These are phyloP conservation scores for Epichloe bromicola DNA, from an alignment of 2,329 filamentous ascomycete species.

Conservation along the genomic window DNA sequence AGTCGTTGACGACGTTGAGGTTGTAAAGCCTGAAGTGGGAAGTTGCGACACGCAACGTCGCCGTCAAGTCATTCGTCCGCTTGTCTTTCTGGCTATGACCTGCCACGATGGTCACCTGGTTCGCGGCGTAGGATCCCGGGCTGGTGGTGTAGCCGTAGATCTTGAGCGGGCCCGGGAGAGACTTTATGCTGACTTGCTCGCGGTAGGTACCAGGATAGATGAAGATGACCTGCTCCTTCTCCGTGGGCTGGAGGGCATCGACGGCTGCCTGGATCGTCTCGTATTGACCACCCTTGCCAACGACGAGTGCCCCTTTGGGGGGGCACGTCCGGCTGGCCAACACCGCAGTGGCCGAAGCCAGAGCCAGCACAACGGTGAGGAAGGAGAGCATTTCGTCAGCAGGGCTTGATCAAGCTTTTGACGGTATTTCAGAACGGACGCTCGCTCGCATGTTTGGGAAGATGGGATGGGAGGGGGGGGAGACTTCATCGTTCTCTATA, in stretches of 20 bases:
- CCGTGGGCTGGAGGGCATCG: background rate
- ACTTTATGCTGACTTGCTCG: background rate
- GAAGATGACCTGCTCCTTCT: slow-evolving; percentile 1
- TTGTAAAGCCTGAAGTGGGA: slow-evolving; percentile 47
- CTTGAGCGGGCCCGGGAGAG: slow-evolving; percentile 24
- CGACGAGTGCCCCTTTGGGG: background rate
- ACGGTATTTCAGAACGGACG: background rate
- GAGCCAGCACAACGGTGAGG: background rate
- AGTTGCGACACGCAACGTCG: slow-evolving; percentile 29
- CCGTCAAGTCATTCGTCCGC: slow-evolving; percentile 39
- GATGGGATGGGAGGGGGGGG: too few relatives aligned
- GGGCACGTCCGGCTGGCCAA: background rate
- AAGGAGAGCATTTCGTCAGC: background rate
- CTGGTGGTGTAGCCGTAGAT: slow-evolving; percentile 47
- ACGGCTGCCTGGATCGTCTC: background rate
- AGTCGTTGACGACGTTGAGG: slow-evolving; percentile 35
- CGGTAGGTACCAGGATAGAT: background rate
- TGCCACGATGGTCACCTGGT: slow-evolving; percentile 39
- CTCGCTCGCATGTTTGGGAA: too few relatives aligned
- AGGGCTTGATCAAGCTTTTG: background rate
- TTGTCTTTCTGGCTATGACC: slow-evolving; percentile 23
- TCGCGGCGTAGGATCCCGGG: slow-evolving; percentile 36
- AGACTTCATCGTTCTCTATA: too few relatives aligned
- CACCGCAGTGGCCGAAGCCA: background rate
- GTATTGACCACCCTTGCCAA: background rate